Percentiles rank a stretch among this genome's conserved stretches.
phyloP scores from a whole-genome alignment of 1,284 basidiomycete species.

The Naganishia cerealis region DNA sequence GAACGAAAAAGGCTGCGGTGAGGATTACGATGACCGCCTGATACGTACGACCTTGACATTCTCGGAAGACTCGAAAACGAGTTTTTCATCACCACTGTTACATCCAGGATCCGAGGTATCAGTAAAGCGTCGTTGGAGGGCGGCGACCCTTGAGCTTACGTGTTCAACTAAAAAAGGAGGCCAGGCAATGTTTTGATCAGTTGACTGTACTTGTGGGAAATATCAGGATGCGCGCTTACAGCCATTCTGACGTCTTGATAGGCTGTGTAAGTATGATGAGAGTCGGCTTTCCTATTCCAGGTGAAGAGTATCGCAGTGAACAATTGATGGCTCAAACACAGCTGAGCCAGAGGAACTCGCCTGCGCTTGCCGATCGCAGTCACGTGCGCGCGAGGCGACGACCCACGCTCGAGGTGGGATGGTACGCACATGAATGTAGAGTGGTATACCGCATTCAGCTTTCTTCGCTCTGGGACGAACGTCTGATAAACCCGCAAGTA shows the following conservation, averaged over 20 bases:
- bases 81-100: conserved; percentile 63
- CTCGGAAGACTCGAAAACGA: conserved; percentile 97
- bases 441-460: neutral
- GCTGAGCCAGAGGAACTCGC: neutral
- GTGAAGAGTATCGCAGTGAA: too few relatives aligned
- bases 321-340: neutral
- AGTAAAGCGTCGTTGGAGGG: neutral
- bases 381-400: conserved; percentile 18
- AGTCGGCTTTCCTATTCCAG: too few relatives aligned
- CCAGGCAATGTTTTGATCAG: conserved; percentile 37
- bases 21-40: neutral
- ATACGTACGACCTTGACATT: conserved; percentile 69
- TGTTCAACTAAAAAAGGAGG: conserved; percentile 42
- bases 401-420: neutral
- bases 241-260: conserved; percentile 58
- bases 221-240: conserved; percentile 62
- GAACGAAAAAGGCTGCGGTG: neutral
- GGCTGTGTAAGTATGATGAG: neutral
- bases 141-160: conserved; percentile 39
- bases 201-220: conserved; percentile 53
- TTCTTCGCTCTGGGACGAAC: neutral
- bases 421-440: neutral
- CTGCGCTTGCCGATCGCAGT: conserved; percentile 9
- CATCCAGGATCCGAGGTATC: neutral
- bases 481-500: conserved; percentile 45